Conservation (phyloP, 108 stramenopile species). For the Discostella pseudostelligera region DNA sequence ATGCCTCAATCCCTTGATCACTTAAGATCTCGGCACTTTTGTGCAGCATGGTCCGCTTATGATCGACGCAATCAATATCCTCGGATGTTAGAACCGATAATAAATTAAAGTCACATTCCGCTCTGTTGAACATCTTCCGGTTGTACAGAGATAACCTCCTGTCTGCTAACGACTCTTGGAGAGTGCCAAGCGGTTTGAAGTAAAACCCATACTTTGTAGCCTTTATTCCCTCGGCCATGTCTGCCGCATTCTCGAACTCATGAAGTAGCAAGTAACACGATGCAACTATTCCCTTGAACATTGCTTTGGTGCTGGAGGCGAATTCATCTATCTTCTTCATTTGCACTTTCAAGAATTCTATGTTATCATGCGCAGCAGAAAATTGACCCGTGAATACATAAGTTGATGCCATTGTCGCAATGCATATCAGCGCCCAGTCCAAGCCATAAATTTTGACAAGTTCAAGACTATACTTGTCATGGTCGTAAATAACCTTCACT, state of each 20-base stretch:
- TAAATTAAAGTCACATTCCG: conserved; percentile 12
- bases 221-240: conserved; percentile 11
- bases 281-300: conserved; percentile 20
- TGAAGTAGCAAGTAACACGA: conserved; percentile 22
- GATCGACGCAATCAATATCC: neutral
- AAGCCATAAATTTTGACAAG: conserved; percentile 26
- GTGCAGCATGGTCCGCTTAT: conserved; percentile 18
- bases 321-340: conserved; percentile 25
- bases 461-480: conserved; percentile 22
- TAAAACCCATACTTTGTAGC: conserved; percentile 26
- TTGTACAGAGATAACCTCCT: conserved; percentile 13
- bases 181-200: conserved; percentile 15
- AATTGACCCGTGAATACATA: conserved; percentile 25
- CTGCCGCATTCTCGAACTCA: conserved; percentile 18
- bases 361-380: conserved; percentile 8
- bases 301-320: conserved; percentile 31
- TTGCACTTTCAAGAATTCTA: conserved; percentile 27
- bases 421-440: conserved; percentile 25
- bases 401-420: conserved; percentile 26
- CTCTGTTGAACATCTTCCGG: conserved; percentile 2
- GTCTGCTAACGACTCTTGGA: conserved; percentile 16
- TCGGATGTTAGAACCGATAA: conserved; percentile 20
- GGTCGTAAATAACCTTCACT: conserved; percentile 19
- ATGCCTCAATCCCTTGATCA: conserved; percentile 31
- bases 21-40: conserved; percentile 27